These are phyloP conservation scores for Spiraea crenata DNA, from an alignment of 331 rosid genomes.

Conservation along the genomic window DNA sequence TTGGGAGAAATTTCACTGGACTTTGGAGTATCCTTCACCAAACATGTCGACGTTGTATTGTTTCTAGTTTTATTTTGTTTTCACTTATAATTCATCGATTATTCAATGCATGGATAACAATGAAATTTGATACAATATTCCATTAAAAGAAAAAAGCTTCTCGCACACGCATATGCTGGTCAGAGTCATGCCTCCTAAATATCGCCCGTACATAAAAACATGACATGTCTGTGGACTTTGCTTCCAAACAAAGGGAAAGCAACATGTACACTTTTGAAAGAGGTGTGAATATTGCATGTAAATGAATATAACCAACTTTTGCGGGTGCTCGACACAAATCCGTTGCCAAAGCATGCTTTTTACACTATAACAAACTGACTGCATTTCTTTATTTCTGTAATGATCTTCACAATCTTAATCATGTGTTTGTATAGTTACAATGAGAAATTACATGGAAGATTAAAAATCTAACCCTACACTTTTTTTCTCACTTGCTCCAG, in stretches of 20 bases:
- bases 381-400: conserved; percentile 53
- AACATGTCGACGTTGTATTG: too few species aligned
- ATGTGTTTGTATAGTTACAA: conserved; percentile 46
- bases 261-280: neutral
- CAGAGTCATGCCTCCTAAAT: too few species aligned
- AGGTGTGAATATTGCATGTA: neutral
- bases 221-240: neutral
- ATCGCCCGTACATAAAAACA: too few species aligned
- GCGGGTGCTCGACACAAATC: conserved; percentile 6
- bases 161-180: too few species aligned
- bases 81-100: too few species aligned
- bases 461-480: conserved; percentile 45
- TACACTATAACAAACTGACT: conserved; percentile 45
- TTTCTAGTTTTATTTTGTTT: too few species aligned
- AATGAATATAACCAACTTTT: neutral
- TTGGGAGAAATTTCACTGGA: too few species aligned
- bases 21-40: too few species aligned
- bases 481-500: conserved; percentile 40
- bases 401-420: conserved; percentile 62
- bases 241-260: neutral
- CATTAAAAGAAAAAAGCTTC: too few species aligned
- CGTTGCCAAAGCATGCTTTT: conserved; percentile 32
- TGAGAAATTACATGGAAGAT: conserved; percentile 39
- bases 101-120: too few species aligned
- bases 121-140: too few species aligned